Evolutionary conservation across 352 stramenopile genomes (phyloP).

Genomic region (Phytophthora pseudosyringae): DNA sequence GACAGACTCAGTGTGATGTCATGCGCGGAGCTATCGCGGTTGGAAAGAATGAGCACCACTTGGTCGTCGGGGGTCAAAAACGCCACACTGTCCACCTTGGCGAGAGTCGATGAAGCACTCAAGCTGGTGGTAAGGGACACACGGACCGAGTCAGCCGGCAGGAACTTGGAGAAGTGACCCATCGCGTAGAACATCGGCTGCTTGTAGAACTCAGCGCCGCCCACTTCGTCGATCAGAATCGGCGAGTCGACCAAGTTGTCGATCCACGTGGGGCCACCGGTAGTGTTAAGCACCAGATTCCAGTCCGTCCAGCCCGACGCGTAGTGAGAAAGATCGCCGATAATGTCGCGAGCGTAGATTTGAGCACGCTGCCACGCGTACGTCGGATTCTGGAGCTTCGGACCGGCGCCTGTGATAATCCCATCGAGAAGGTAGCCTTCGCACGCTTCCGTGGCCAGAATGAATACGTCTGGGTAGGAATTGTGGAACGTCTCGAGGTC

Average conservation of each 20-base stretch:
- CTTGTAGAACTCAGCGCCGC: slow-evolving; percentile 75
- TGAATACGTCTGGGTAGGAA: slow-evolving; percentile 73
- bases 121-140: slow-evolving; percentile 41
- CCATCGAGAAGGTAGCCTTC: slow-evolving; percentile 60
- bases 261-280: slow-evolving; percentile 77
- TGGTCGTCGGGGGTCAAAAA: slow-evolving; percentile 58
- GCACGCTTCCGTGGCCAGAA: slow-evolving; percentile 87
- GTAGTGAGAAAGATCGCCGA: slow-evolving; percentile 85
- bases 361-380: slow-evolving; percentile 74
- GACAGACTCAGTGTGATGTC: slow-evolving; percentile 45
- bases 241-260: slow-evolving; percentile 73
- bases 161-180: slow-evolving; percentile 78
- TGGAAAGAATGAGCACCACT: slow-evolving; percentile 55
- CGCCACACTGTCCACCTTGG: slow-evolving; percentile 53
- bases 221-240: slow-evolving; percentile 70
- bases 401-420: slow-evolving; percentile 53
- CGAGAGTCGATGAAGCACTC: slow-evolving; percentile 35
- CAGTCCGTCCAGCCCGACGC: slow-evolving; percentile 88
- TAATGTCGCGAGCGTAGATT: slow-evolving; percentile 87
- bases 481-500: slow-evolving; percentile 59
- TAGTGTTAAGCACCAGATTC: slow-evolving; percentile 86
- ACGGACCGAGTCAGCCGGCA: slow-evolving; percentile 56
- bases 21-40: slow-evolving; percentile 51
- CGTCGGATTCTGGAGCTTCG: slow-evolving; percentile 49
- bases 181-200: slow-evolving; percentile 87